Evolutionary conservation across 306 rosid species (phyloP).

Genomic region (Cucumis hystrix): DNA sequence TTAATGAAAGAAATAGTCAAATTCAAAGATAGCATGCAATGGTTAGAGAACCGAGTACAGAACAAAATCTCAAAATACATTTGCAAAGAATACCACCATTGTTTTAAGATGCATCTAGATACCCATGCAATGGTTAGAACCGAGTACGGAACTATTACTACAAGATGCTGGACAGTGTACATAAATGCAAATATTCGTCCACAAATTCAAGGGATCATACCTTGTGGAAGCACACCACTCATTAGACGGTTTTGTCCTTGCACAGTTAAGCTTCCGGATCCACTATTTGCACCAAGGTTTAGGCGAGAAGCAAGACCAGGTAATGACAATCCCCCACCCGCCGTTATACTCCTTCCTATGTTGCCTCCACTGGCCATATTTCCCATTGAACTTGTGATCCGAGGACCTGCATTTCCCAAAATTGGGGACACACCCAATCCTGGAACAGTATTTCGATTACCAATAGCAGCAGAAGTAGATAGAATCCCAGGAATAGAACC

Average conservation of each 20-base stretch:
- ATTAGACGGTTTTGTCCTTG: slow-evolving; percentile 90
- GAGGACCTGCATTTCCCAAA: slow-evolving; percentile 71
- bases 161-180: slow-evolving; percentile 22
- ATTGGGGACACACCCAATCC: slow-evolving; percentile 88
- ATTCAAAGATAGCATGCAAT: background rate
- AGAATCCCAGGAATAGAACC: slow-evolving; percentile 97
- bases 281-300: slow-evolving; percentile 65
- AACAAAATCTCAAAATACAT: background rate
- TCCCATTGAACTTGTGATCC: slow-evolving; percentile 84
- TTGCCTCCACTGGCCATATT: slow-evolving; percentile 83
- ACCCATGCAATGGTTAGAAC: slow-evolving; percentile 18
- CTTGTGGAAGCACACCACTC: slow-evolving; percentile 95
- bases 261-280: slow-evolving; percentile 65
- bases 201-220: slow-evolving; percentile 20
- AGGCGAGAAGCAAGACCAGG: slow-evolving; percentile 87
- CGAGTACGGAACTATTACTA: slow-evolving; percentile 73
- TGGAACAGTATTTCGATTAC: slow-evolving; percentile 84
- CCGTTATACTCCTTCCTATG: slow-evolving; percentile 56
- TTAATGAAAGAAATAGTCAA: background rate
- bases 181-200: background rate
- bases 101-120: background rate
- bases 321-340: slow-evolving; percentile 81
- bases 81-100: background rate
- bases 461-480: slow-evolving; percentile 82
- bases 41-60: too few relatives aligned